These are phyloP conservation scores for Tritrichomonas musculus DNA, from an alignment of 208 protist species.

Conservation along the genomic window DNA sequence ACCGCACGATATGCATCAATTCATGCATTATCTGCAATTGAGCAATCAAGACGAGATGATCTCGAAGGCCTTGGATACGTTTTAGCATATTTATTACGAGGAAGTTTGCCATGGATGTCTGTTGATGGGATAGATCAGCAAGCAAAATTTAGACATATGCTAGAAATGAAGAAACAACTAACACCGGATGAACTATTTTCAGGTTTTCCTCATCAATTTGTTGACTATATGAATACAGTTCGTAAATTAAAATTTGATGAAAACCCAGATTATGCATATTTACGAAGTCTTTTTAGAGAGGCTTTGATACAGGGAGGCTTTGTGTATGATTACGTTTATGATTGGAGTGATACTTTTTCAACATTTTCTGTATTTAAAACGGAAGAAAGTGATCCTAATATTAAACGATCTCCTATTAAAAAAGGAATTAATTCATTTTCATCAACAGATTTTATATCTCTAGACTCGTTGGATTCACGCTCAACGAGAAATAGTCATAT, in stretches of 20 bases:
- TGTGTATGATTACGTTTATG: conserved; percentile 91
- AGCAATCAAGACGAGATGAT: conserved; percentile 61
- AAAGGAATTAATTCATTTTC: too few relatives aligned
- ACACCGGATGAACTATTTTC: conserved; percentile 83
- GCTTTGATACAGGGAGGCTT: conserved; percentile 90
- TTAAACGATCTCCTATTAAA: too few relatives aligned
- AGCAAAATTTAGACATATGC: not conserved
- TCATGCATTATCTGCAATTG: conserved; percentile 95
- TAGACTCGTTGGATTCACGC: too few relatives aligned
- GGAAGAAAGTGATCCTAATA: too few relatives aligned
- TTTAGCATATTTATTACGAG: conserved; percentile 95
- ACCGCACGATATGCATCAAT: conserved; percentile 96
- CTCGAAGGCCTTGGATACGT: conserved; percentile 91
- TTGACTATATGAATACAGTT: conserved; percentile 88
- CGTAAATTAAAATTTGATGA: conserved; percentile 90
- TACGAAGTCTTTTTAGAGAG: conserved; percentile 70
- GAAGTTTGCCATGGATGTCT: conserved; percentile 92
- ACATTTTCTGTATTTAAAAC: too few relatives aligned
- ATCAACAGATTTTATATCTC: too few relatives aligned
- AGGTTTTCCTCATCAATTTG: conserved; percentile 72
- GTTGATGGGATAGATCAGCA: conserved; percentile 51
- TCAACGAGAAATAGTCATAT: too few relatives aligned
- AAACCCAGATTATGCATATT: conserved; percentile 94
- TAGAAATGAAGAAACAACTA: conserved; percentile 59
- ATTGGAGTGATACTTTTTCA: too few relatives aligned